Conservation (phyloP, 768 basidiomycete species). For the Mycena olivaceomarginata region DNA sequence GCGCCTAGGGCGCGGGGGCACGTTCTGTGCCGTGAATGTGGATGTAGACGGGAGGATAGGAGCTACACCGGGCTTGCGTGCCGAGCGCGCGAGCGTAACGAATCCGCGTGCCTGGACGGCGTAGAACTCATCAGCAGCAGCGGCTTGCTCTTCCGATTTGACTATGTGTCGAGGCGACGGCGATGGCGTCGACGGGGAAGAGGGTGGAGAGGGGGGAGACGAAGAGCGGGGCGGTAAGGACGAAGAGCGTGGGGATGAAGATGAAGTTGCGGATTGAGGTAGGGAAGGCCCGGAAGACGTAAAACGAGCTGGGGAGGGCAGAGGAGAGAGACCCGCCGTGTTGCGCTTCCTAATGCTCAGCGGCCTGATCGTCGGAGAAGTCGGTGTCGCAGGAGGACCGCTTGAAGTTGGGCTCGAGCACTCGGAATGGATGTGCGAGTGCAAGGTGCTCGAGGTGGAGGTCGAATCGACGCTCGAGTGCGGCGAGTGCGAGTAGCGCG, state of each 20-base stretch:
- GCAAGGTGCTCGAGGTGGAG: not conserved
- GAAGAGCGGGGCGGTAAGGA: no score
- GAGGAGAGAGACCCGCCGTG: no score
- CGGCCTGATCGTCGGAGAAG: not conserved
- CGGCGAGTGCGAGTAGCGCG: not conserved
- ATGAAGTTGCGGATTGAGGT: no score
- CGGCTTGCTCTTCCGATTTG: not conserved
- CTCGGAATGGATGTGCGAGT: not conserved
- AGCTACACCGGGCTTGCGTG: not conserved
- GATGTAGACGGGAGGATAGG: not conserved
- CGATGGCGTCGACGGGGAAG: not conserved
- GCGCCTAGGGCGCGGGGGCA: not conserved
- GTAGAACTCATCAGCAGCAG: slow-evolving; percentile 6
- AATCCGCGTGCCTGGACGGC: slow-evolving; percentile 1
- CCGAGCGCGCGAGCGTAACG: not conserved
- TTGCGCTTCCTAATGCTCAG: not conserved
- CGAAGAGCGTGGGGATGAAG: no score
- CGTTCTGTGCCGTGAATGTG: not conserved
- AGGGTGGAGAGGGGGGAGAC: no score
- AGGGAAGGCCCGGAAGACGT: no score
- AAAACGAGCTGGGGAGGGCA: not conserved
- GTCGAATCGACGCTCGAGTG: not conserved
- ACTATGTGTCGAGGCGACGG: not conserved
- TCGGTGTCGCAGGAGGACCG: slow-evolving; percentile 12
- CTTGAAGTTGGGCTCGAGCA: slow-evolving; percentile 12